Percentiles rank a stretch among this genome's conserved stretches.
Conservation (phyloP, 2,329 filamentous ascomycete species). For the Ophiostoma quercus region DNA sequence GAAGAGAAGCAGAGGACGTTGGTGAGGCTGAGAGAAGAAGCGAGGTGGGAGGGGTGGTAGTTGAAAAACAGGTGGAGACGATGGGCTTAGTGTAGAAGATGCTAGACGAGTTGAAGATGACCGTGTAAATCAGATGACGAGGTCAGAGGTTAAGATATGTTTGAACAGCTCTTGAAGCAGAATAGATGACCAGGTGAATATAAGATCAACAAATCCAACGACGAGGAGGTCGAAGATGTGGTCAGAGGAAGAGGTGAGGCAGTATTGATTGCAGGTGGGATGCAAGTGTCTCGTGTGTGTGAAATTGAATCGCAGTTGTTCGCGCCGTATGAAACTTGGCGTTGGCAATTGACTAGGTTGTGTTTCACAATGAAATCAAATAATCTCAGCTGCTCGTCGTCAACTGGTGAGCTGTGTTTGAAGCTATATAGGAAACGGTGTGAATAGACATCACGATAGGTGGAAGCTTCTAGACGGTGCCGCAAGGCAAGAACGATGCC, state of each 20-base stretch:
- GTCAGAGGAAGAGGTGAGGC: neutral
- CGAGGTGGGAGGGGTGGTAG: neutral
- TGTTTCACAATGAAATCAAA: neutral
- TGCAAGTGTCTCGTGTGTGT: neutral
- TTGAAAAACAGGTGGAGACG: neutral
- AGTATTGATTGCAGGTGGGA: neutral
- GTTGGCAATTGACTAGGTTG: neutral
- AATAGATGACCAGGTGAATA: neutral
- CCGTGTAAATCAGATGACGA: neutral
- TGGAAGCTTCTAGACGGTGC: conserved; percentile 25
- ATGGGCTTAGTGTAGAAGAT: conserved; percentile 13
- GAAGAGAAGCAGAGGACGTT: neutral
- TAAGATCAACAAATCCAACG: neutral
- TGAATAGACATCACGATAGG: neutral
- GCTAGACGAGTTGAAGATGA: neutral
- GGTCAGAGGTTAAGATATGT: neutral
- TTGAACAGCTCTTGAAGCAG: neutral
- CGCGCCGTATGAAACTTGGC: neutral
- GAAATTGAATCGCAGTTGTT: neutral
- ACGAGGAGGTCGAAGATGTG: neutral
- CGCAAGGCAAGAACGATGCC: neutral
- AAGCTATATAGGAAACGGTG: neutral
- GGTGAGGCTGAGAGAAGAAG: neutral
- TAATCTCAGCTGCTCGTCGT: neutral
- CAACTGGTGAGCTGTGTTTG: neutral